phyloP scores from a whole-genome alignment of 2,329 filamentous ascomycete genomes.

The Calonectria pseudoreteaudii region DNA sequence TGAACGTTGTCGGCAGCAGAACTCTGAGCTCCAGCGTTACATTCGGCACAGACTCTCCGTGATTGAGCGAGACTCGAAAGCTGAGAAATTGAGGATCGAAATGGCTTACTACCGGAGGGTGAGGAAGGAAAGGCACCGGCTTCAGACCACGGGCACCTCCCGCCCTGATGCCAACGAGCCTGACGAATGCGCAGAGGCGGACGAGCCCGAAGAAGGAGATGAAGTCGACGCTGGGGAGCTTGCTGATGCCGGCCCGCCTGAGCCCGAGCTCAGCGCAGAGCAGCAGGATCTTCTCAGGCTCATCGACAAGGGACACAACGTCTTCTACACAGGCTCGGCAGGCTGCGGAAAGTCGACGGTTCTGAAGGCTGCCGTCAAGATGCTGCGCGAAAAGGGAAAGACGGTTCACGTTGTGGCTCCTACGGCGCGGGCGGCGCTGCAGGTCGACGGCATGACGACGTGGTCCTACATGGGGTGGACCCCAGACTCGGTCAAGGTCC shows the following conservation, averaged over 20 bases:
- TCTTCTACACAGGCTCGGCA: constrained; percentile 74
- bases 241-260: background rate
- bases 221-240: background rate
- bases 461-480: constrained; percentile 70
- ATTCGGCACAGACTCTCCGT: no score
- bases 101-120: background rate
- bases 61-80: no score
- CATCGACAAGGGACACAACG: constrained; percentile 64
- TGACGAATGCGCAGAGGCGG: no score
- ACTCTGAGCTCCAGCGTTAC: no score
- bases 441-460: constrained; percentile 67
- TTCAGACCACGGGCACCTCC: background rate
- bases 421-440: constrained; percentile 68
- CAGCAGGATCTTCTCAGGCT: constrained; percentile 51
- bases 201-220: no score
- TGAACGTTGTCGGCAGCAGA: no score
- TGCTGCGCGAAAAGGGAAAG: constrained; percentile 15
- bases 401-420: constrained; percentile 67
- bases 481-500: constrained; percentile 46
- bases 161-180: background rate
- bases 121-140: background rate
- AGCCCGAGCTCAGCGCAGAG: constrained; percentile 32
- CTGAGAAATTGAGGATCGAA: no score
- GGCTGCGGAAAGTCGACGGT: constrained; percentile 53
- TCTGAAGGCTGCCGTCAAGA: constrained; percentile 35